phyloP scores from a whole-genome alignment of 78 protist genomes.

The Neovahlkampfia damariscottae region DNA sequence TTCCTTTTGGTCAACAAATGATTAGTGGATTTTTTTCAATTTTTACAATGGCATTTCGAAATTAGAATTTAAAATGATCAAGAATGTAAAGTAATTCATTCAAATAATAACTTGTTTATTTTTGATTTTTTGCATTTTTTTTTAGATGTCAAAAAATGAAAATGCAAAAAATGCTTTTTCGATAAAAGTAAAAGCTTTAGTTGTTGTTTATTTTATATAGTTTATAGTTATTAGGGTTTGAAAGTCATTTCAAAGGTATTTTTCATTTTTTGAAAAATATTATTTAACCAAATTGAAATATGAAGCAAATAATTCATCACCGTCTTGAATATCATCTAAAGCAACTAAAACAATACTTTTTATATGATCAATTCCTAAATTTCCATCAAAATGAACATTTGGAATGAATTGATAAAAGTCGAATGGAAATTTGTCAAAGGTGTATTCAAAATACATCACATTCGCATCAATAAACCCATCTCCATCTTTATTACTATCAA shows the following conservation, averaged over 20 bases:
- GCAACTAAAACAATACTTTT: neutral
- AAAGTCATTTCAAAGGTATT: too few species aligned
- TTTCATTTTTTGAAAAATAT: too few species aligned
- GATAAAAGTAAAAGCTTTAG: too few species aligned
- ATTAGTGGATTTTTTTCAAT: neutral
- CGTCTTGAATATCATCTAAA: neutral
- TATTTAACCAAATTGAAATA: neutral
- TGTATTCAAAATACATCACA: neutral
- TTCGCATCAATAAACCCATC: neutral
- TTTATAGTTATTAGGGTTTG: too few species aligned
- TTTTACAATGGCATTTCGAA: neutral
- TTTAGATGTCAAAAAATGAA: too few species aligned
- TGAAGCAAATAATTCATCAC: neutral
- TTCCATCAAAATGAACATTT: neutral
- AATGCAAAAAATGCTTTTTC: too few species aligned
- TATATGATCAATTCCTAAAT: neutral
- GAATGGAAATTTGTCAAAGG: neutral
- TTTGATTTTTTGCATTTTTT: too few species aligned
- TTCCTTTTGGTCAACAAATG: conserved; percentile 12
- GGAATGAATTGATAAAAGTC: neutral
- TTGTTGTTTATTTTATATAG: too few species aligned
- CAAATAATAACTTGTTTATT: neutral
- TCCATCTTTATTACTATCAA: neutral
- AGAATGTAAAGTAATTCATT: too few species aligned
- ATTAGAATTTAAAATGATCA: neutral